Evolutionary conservation across 2,329 filamentous ascomycete genomes (phyloP).

Genomic region (Pseudopithomyces maydicus): DNA sequence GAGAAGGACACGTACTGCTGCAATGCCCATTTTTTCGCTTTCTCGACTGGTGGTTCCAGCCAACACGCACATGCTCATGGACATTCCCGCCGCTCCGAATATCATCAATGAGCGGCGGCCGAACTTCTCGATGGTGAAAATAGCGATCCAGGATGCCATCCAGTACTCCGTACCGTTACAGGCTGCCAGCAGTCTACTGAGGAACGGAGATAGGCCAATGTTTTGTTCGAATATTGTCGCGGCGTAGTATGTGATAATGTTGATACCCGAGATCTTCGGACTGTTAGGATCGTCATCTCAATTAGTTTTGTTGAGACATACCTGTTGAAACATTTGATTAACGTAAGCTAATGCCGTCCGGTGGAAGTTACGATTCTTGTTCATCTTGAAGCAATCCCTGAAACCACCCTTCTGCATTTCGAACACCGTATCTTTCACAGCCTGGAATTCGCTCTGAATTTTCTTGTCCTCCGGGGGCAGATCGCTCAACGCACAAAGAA

Average conservation of each 20-base stretch:
- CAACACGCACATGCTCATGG: conserved; percentile 41
- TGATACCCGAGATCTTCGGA: conserved; percentile 49
- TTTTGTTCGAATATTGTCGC: conserved; percentile 50
- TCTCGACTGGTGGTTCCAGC: conserved; percentile 39
- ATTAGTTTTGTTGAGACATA: conserved; percentile 10
- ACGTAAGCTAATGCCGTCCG: conserved; percentile 50
- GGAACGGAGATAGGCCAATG: conserved; percentile 43
- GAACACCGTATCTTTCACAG: conserved; percentile 45
- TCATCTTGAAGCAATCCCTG: conserved; percentile 63
- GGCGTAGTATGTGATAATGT: conserved; percentile 48
- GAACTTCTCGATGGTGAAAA: conserved; percentile 47
- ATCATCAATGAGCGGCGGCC: conserved; percentile 46
- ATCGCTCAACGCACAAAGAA: conserved; percentile 45
- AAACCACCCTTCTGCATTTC: conserved; percentile 55
- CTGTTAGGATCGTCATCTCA: conserved; percentile 39
- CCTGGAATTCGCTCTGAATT: conserved; percentile 42
- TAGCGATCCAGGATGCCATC: conserved; percentile 49
- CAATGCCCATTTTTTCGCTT: conserved; percentile 38
- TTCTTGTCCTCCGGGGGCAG: conserved; percentile 45
- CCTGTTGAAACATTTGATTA: conserved; percentile 54
- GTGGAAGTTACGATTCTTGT: conserved; percentile 51
- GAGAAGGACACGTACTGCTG: conserved; percentile 54
- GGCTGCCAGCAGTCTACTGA: conserved; percentile 45
- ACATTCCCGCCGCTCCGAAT: conserved; percentile 44
- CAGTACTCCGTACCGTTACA: conserved; percentile 50